A percentile compares a stretch with the other conserved stretches of the same genome.
Evolutionary conservation across 2,329 filamentous ascomycete species (phyloP).

Genomic region (Fonsecaea erecta): DNA sequence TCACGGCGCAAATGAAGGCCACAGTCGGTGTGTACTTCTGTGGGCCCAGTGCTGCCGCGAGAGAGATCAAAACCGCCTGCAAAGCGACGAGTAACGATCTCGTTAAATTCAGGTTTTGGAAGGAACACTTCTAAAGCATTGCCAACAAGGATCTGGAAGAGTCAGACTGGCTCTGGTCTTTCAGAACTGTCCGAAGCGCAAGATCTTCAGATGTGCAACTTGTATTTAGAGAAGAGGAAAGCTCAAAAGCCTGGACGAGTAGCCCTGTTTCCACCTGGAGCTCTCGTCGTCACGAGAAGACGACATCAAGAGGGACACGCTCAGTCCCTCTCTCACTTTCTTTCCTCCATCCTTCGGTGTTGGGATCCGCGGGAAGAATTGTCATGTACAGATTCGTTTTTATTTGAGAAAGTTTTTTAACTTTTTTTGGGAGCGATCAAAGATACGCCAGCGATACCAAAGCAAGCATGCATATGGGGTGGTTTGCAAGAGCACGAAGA

Average conservation of each 20-base stretch:
- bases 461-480: constrained; percentile 7
- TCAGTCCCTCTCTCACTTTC: background rate
- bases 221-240: background rate
- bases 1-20: constrained; percentile 62
- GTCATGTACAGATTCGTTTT: background rate
- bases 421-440: constrained; percentile 9
- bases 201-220: background rate
- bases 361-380: background rate
- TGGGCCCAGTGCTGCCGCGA: constrained; percentile 78
- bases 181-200: background rate
- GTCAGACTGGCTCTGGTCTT: background rate
- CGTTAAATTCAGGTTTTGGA: constrained; percentile 97
- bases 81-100: constrained; percentile 73
- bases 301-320: background rate
- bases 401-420: background rate
- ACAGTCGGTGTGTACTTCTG: constrained; percentile 95
- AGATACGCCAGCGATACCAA: constrained; percentile 10
- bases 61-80: constrained; percentile 82
- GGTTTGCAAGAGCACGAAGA: background rate
- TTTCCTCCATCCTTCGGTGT: background rate
- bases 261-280: background rate
- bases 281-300: background rate
- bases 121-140: constrained; percentile 71
- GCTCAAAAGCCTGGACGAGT: background rate
- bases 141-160: background rate